These are phyloP conservation scores for Neurospora tetraspora DNA, from an alignment of 495 filamentous ascomycete species.

Conservation along the genomic window DNA sequence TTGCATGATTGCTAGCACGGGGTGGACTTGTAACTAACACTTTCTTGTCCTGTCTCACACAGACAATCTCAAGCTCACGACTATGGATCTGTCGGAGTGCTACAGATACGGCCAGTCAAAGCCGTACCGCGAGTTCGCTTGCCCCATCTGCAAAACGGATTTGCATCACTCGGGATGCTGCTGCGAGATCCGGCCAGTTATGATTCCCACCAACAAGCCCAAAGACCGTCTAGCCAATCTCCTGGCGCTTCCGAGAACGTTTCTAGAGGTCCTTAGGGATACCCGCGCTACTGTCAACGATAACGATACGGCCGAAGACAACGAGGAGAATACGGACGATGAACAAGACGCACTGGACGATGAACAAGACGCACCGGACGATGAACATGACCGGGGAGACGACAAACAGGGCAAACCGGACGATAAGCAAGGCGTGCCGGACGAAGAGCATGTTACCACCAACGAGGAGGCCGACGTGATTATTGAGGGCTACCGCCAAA, in stretches of 20 bases:
- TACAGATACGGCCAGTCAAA: background rate
- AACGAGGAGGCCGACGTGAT: too few species aligned
- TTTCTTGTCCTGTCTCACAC: background rate
- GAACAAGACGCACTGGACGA: too few species aligned
- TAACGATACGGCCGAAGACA: too few species aligned
- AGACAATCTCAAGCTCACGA: background rate
- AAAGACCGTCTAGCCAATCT: background rate
- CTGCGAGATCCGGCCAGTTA: background rate
- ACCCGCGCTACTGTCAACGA: background rate
- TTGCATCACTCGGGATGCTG: background rate
- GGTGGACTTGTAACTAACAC: background rate
- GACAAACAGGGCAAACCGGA: too few species aligned
- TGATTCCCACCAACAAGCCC: background rate
- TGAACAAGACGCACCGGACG: too few species aligned
- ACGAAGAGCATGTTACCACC: too few species aligned
- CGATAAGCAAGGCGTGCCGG: too few species aligned
- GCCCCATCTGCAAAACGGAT: background rate
- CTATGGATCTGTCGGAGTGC: background rate
- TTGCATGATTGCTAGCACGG: too few species aligned
- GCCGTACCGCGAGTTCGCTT: background rate
- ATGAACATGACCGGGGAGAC: too few species aligned
- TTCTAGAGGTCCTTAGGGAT: background rate
- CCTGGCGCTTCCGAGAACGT: background rate
- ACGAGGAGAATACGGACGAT: too few species aligned
- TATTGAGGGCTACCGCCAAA: too few species aligned